Conservation (phyloP, 805 yeast genomes). For the Myxozyma lipomycoides region DNA sequence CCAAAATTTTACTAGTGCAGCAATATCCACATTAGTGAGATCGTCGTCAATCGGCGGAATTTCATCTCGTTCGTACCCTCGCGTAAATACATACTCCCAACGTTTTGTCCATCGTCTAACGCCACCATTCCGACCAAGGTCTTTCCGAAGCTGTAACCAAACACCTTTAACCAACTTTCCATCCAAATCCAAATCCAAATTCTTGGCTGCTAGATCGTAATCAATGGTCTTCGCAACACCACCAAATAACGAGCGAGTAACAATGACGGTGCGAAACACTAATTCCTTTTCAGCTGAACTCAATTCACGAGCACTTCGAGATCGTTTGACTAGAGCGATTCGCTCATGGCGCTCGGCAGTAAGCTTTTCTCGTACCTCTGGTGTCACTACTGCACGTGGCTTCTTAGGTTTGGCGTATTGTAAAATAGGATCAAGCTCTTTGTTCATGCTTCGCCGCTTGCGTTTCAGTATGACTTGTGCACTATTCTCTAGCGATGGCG, state of each 20-base stretch:
- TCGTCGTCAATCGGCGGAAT: slow-evolving; percentile 41
- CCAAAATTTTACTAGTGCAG: slow-evolving; percentile 63
- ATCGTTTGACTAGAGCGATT: not conserved
- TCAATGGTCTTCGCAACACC: slow-evolving; percentile 54
- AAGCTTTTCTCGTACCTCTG: not conserved
- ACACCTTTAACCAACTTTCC: slow-evolving; percentile 46
- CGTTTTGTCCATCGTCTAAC: slow-evolving; percentile 50
- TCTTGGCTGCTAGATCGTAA: slow-evolving; percentile 56
- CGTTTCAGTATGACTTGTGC: not conserved
- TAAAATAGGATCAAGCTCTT: not conserved
- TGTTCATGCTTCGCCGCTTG: not conserved
- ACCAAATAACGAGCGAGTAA: slow-evolving; percentile 50
- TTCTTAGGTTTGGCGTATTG: not conserved
- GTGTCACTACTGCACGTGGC: not conserved
- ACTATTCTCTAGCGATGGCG: not conserved
- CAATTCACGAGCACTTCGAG: slow-evolving; percentile 21
- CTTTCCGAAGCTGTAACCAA: slow-evolving; percentile 67
- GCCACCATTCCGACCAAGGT: slow-evolving; percentile 57
- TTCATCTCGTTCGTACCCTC: slow-evolving; percentile 54
- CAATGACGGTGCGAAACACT: slow-evolving; percentile 61
- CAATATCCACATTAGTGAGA: slow-evolving; percentile 44
- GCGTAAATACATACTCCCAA: slow-evolving; percentile 64
- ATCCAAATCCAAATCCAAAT: slow-evolving; percentile 46
- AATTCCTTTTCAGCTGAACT: slow-evolving; percentile 49
- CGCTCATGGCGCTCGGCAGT: not conserved